Conservation (phyloP, 495 filamentous ascomycete genomes). For the Emericellopsis terricola region DNA sequence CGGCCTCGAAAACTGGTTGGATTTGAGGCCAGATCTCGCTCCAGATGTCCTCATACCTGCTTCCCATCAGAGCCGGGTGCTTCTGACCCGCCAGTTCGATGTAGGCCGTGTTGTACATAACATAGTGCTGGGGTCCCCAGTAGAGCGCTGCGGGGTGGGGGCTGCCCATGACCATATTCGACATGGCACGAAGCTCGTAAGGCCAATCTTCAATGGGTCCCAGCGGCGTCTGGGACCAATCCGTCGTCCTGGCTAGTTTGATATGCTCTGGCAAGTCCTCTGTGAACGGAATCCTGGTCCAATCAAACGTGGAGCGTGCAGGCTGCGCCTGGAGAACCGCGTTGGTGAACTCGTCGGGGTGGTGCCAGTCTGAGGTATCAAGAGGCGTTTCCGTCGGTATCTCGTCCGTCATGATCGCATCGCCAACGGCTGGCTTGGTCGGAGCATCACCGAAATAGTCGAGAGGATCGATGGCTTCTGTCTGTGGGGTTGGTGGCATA, state of each 20-base stretch:
- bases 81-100: conserved; percentile 48
- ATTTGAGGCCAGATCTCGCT: conserved; percentile 48
- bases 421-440: conserved; percentile 5
- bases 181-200: conserved; percentile 35
- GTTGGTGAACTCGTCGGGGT: conserved; percentile 12
- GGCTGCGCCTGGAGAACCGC: conserved; percentile 7
- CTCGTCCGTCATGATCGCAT: background rate
- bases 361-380: conserved; percentile 1
- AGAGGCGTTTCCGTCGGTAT: background rate
- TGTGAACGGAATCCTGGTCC: conserved; percentile 44
- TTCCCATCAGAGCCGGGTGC: conserved; percentile 51
- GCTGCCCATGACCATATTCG: conserved; percentile 42
- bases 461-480: conserved; percentile 12
- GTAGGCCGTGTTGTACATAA: conserved; percentile 62
- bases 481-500: conserved; percentile 2
- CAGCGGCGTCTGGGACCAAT: conserved; percentile 41
- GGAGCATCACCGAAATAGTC: conserved; percentile 21
- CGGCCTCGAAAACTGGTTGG: conserved; percentile 37
- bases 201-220: conserved; percentile 42
- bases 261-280: conserved; percentile 41
- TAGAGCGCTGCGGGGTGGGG: conserved; percentile 42
- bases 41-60: conserved; percentile 44
- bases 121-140: conserved; percentile 30
- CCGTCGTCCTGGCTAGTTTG: conserved; percentile 38
- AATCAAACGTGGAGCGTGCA: conserved; percentile 37